These are phyloP conservation scores for Saccharomycopsis amapae DNA, from an alignment of 805 yeast species.

Conservation along the genomic window DNA sequence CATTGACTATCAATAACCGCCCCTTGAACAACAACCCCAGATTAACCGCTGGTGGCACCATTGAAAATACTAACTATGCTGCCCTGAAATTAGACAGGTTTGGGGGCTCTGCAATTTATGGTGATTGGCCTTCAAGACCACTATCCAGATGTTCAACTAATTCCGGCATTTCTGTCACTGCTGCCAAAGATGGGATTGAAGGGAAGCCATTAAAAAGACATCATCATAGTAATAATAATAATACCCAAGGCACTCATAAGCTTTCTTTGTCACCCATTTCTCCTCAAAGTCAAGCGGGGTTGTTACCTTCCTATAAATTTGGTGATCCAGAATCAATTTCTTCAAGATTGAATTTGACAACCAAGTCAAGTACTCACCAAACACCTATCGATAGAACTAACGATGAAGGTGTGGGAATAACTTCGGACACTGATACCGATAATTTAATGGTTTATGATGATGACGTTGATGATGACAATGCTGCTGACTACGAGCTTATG, in stretches of 20 bases:
- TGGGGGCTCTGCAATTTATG: background rate
- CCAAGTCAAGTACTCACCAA: background rate
- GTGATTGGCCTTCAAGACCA: slow-evolving; percentile 10
- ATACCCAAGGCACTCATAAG: background rate
- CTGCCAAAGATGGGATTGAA: slow-evolving; percentile 17
- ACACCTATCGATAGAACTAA: background rate
- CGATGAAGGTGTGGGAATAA: background rate
- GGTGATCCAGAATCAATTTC: background rate
- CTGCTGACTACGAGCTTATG: background rate
- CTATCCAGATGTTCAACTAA: slow-evolving; percentile 18
- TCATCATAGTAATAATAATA: background rate
- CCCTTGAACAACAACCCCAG: background rate
- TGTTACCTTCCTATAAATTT: background rate
- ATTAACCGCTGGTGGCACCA: too few species aligned
- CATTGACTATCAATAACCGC: background rate
- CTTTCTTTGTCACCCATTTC: background rate
- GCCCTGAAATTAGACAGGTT: too few species aligned
- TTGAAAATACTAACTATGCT: too few species aligned
- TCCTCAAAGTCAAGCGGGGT: background rate
- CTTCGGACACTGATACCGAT: background rate
- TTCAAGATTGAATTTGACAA: background rate
- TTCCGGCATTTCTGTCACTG: slow-evolving; percentile 12
- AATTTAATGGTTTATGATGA: background rate
- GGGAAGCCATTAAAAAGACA: slow-evolving; percentile 5
- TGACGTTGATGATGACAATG: too few species aligned